Base-by-base conservation (phyloP, 2,329 filamentous ascomycete species). In the Helicocarpus griseus region DNA sequence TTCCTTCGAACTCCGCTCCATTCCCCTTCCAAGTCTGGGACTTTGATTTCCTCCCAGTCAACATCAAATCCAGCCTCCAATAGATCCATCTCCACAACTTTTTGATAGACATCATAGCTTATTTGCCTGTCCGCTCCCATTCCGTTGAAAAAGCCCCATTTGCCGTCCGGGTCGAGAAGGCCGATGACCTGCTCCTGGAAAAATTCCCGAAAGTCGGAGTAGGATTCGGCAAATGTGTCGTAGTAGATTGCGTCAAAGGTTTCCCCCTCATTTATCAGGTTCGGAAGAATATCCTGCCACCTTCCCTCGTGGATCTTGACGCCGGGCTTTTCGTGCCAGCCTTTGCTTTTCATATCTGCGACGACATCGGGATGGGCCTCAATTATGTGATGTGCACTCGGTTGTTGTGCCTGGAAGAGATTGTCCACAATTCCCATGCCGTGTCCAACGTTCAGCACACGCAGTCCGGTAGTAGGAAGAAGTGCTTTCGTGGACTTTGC, bases 211-310 rank as follows among this genome's bases (percentile, higher is more conserved):
- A 97, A 80, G 65, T 91, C 87, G 2, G 77, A 75, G 69, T 97
- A 98, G 57, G 93, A 87, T 71, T 98, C 93, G 5, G 89, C 93
- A 67, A 97, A 97, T 0, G 93, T 98, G 65, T 98, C 93, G 63
- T 96, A 97, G 73, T 97, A 98, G 59, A 98, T 88, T 26, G 85
- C 87, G 64, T 95, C 87, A 63, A 91, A 90, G 11, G 82, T 72
- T 61, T 85, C 78, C 8, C 85, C 86, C 38, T 81, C 71, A 53
- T 81, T 79, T 1, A 91, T 71, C 6, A 95, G 73, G 48, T 73
- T 72, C 0, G 84, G 85, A 14, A 90, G 73, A 0, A 93, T 71
- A 53, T 93, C 86, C 68, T 95, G 89, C 89, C 89, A 95, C 58
- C 76, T 77, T 2, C 89, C 87, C 35, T 78, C 73, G 64, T 88